A percentile compares a stretch with the other conserved stretches of the same genome.
Conservation (phyloP, 176 grass and related monocot genomes). For the Olyra latifolia region DNA sequence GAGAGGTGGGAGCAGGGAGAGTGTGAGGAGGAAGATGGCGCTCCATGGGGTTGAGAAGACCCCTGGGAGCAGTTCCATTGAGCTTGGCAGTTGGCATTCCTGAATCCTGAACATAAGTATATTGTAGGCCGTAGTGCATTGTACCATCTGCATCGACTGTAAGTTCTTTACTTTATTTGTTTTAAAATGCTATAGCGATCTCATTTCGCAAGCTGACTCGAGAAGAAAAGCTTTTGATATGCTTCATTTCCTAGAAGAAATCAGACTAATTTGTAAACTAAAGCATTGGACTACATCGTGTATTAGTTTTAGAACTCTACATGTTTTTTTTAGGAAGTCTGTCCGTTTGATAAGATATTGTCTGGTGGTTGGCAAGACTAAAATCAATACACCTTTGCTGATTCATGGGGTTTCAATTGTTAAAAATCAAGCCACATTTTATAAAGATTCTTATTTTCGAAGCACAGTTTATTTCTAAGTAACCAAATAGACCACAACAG, state of each 20-base stretch:
- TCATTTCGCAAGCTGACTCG: not conserved
- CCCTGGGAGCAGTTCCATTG: constrained; percentile 62
- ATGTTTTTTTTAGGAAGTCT: no score
- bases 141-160: not conserved
- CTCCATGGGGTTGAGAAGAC: constrained; percentile 49
- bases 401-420: not conserved
- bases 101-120: constrained; percentile 24
- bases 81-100: constrained; percentile 37
- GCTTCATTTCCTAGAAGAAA: not conserved
- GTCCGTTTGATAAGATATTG: not conserved
- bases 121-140: constrained; percentile 12
- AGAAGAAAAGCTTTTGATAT: not conserved
- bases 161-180: not conserved
- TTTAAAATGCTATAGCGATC: not conserved
- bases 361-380: not conserved
- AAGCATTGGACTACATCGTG: not conserved
- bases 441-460: no score
- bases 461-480: no score
- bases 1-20: constrained; percentile 65
- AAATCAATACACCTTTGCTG: not conserved
- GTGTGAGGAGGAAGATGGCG: constrained; percentile 55
- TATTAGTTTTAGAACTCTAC: not conserved
- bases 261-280: not conserved
- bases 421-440: not conserved
- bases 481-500: no score